These are phyloP conservation scores for Diutina scorzettiae DNA, from an alignment of 1,139 yeast species.

Conservation along the genomic window DNA sequence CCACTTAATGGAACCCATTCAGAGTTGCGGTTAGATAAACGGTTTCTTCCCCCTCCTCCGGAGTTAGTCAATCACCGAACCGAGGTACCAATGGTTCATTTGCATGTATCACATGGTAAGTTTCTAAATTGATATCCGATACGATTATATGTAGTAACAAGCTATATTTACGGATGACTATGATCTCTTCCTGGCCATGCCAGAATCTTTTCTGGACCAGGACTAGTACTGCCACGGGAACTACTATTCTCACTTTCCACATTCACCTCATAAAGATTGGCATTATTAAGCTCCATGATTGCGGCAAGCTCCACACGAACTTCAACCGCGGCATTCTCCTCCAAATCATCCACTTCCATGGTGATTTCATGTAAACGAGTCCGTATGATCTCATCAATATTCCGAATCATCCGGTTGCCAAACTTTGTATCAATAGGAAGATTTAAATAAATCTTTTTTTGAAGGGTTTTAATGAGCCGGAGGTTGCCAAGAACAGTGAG, in stretches of 20 bases:
- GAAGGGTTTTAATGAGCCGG: conserved; percentile 25
- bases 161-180: conserved; percentile 43
- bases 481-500: conserved; percentile 17
- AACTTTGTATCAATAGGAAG: conserved; percentile 44
- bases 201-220: conserved; percentile 27
- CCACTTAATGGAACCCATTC: too few relatives aligned
- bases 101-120: too few relatives aligned
- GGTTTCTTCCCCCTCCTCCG: too few relatives aligned
- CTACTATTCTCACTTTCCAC: neutral
- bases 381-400: conserved; percentile 32
- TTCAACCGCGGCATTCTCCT: neutral
- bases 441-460: conserved; percentile 30
- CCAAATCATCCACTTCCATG: neutral
- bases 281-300: neutral
- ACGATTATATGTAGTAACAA: too few relatives aligned
- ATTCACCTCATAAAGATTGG: neutral
- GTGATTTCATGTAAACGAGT: conserved; percentile 18
- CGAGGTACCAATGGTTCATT: too few relatives aligned
- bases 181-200: conserved; percentile 67
- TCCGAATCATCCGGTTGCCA: conserved; percentile 35
- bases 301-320: neutral
- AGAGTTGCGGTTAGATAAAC: too few relatives aligned
- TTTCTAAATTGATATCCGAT: too few relatives aligned
- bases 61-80: too few relatives aligned
- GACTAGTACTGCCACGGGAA: neutral